Evolutionary conservation across 306 rosid genomes (phyloP).

Genomic region (Trifolium dubium): DNA sequence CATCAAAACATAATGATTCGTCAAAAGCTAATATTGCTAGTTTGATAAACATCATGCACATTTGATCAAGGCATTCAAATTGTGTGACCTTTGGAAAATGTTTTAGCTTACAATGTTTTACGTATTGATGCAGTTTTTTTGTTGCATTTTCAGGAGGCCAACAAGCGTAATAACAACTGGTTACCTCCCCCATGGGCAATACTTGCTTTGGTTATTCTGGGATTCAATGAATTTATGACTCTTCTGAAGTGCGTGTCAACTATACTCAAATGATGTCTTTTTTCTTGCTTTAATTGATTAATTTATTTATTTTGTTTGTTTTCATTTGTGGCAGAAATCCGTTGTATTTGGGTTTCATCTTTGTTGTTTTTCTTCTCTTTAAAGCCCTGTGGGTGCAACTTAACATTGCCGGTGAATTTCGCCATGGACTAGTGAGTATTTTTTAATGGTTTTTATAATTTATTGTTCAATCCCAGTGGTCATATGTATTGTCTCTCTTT

Average conservation of each 20-base stretch:
- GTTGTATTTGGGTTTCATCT: constrained; percentile 72
- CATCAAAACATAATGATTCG: constrained; percentile 11
- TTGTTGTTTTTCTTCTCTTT: constrained; percentile 68
- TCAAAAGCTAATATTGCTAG: constrained; percentile 13
- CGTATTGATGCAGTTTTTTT: constrained; percentile 23
- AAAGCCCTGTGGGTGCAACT: constrained; percentile 97
- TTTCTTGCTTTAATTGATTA: constrained; percentile 23
- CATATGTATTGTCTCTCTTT: constrained; percentile 18
- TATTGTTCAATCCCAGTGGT: constrained; percentile 21
- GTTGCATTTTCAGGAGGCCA: constrained; percentile 79
- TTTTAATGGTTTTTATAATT: constrained; percentile 9
- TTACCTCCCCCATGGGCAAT: constrained; percentile 99
- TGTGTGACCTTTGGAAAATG: constrained; percentile 7
- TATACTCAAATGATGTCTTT: constrained; percentile 28
- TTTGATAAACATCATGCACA: constrained; percentile 20
- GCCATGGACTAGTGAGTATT: constrained; percentile 80
- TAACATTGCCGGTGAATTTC: constrained; percentile 74
- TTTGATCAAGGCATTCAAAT: constrained; percentile 16
- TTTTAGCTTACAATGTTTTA: constrained; percentile 16
- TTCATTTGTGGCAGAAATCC: constrained; percentile 79
- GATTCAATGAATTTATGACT: constrained; percentile 97
- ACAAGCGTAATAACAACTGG: constrained; percentile 95
- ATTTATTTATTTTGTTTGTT: constrained; percentile 1
- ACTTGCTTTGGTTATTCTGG: constrained; percentile 73
- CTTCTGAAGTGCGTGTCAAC: constrained; percentile 67